A percentile compares a stretch with the other conserved stretches of the same genome.
phyloP scores from a whole-genome alignment of 2,329 filamentous ascomycete species.

The Aspergillus sp. region DNA sequence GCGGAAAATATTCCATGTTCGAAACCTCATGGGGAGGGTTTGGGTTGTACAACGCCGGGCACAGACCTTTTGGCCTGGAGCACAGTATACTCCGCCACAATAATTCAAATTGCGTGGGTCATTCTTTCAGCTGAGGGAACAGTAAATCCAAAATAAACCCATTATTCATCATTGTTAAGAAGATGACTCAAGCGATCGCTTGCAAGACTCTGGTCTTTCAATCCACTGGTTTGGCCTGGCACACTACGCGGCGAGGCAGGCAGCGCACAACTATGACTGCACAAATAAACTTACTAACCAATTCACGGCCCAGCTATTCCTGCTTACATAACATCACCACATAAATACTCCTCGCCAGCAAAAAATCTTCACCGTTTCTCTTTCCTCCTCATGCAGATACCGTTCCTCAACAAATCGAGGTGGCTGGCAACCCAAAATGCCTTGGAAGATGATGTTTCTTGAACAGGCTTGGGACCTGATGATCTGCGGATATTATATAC shows the following conservation, averaged over 20 bases:
- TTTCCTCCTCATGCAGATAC: background rate
- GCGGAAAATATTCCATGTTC: background rate
- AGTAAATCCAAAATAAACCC: background rate
- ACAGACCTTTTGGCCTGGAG: background rate
- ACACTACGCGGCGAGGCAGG: background rate
- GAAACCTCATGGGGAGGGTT: background rate
- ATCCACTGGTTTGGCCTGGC: background rate
- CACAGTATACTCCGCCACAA: background rate
- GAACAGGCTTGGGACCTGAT: background rate
- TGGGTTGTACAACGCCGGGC: background rate
- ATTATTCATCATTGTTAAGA: background rate
- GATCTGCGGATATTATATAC: background rate
- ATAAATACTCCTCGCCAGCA: background rate
- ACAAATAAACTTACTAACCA: background rate
- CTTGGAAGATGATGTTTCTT: background rate
- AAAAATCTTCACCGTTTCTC: background rate
- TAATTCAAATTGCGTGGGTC: background rate
- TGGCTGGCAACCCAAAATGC: background rate
- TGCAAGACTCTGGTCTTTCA: background rate
- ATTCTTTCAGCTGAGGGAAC: background rate
- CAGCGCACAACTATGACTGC: background rate
- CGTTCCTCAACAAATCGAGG: background rate
- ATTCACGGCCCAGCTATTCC: background rate
- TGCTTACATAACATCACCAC: conserved; percentile 2
- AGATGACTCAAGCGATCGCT: background rate